Percentiles rank a stretch among this genome's conserved stretches.
Evolutionary conservation across 2,329 filamentous ascomycete species (phyloP).

Genomic region (Diaporthe citrichinensis): DNA sequence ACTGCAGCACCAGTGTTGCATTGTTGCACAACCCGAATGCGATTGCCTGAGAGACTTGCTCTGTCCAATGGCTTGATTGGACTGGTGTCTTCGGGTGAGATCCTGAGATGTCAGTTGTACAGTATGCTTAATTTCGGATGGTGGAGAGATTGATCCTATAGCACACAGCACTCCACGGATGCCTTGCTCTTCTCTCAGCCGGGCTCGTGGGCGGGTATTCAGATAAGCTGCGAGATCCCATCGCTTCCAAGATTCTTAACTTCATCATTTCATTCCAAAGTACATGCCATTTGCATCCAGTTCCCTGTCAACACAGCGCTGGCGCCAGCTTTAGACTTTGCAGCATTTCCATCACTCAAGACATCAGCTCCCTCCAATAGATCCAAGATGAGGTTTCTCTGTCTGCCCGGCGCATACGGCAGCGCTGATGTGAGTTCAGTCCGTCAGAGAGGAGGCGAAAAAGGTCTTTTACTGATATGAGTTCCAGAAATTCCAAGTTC

Average conservation of each 20-base stretch:
- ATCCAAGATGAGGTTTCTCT: slow-evolving; percentile 67
- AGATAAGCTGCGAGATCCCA: slow-evolving; percentile 2
- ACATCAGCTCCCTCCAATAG: too few species aligned
- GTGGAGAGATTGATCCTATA: not conserved
- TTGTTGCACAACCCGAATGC: slow-evolving; percentile 17
- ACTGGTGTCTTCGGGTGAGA: slow-evolving; percentile 8
- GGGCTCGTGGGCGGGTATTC: not conserved
- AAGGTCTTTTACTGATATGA: slow-evolving; percentile 21
- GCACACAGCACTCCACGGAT: not conserved
- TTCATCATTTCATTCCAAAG: not conserved
- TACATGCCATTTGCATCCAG: not conserved
- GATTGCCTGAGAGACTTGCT: not conserved
- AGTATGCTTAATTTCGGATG: slow-evolving; percentile 22
- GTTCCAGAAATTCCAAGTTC: slow-evolving; percentile 41
- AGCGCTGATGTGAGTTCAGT: slow-evolving; percentile 63
- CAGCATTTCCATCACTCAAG: not conserved
- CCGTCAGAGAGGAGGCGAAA: slow-evolving; percentile 22
- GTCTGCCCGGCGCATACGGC: slow-evolving; percentile 70
- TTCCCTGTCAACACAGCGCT: not conserved
- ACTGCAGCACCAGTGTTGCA: slow-evolving; percentile 29
- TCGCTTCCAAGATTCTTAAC: too few species aligned
- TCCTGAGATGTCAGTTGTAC: slow-evolving; percentile 22
- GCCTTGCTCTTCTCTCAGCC: not conserved
- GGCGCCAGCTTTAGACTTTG: not conserved
- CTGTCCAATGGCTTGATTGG: slow-evolving; percentile 23